phyloP scores from a whole-genome alignment of 179 eudicot genomes.

The Silene coronaria region DNA sequence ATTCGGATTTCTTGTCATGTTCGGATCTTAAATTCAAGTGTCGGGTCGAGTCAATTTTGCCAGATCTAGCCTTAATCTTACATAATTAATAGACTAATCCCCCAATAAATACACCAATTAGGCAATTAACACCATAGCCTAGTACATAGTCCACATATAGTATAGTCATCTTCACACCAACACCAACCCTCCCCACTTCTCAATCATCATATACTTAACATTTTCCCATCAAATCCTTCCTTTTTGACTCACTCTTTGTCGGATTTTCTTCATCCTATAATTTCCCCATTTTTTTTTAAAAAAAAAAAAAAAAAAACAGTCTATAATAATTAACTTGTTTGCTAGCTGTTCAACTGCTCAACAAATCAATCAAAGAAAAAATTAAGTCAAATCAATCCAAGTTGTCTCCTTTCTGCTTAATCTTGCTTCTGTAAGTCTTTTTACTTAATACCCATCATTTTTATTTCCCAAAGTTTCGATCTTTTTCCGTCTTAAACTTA shows the following conservation, averaged over 20 bases:
- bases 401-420: slow-evolving; percentile 20
- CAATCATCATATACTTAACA: background rate
- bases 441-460: slow-evolving; percentile 8
- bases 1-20: no score
- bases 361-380: slow-evolving; percentile 24
- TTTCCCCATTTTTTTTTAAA: background rate
- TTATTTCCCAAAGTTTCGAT: background rate
- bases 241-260: slow-evolving; percentile 7
- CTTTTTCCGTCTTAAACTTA: background rate
- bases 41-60: no score
- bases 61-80: no score
- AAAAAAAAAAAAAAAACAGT: background rate
- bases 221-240: background rate
- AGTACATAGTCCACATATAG: no score
- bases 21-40: no score
- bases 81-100: no score
- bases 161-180: background rate
- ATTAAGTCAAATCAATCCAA: slow-evolving; percentile 20
- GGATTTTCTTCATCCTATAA: slow-evolving; percentile 4
- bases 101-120: no score
- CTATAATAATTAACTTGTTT: background rate
- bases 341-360: slow-evolving; percentile 18
- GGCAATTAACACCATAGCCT: no score
- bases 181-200: slow-evolving; percentile 4
- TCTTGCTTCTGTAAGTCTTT: slow-evolving; percentile 26